Conservation (phyloP, 192 early-diverging fungal genomes). For the Coemansia sp. region DNA sequence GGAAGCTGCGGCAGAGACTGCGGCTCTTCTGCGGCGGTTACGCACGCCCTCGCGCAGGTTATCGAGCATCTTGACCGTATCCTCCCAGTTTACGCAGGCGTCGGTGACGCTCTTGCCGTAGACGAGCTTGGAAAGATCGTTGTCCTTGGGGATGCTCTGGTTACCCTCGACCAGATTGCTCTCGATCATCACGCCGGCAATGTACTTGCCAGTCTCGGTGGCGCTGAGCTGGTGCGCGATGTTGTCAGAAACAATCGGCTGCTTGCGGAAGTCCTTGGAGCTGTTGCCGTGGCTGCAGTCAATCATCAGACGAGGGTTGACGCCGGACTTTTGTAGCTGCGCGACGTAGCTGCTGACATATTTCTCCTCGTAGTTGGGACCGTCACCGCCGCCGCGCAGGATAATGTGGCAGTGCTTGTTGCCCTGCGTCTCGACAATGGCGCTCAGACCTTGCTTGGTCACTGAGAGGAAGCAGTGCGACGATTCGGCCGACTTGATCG, state of each 20-base stretch:
- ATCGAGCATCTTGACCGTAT: constrained; percentile 78
- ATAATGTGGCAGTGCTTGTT: constrained; percentile 94
- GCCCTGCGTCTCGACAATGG: constrained; percentile 84
- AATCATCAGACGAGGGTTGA: constrained; percentile 77
- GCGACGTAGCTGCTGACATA: constrained; percentile 62
- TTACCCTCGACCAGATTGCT: constrained; percentile 86
- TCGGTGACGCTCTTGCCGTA: constrained; percentile 93
- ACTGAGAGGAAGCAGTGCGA: constrained; percentile 81
- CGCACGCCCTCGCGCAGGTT: constrained; percentile 72
- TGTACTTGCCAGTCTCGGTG: constrained; percentile 68
- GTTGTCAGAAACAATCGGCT: constrained; percentile 77
- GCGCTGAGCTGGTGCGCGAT: constrained; percentile 65
- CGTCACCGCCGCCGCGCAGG: constrained; percentile 81
- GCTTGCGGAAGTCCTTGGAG: constrained; percentile 81
- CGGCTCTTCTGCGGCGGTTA: constrained; percentile 59
- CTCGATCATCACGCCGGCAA: constrained; percentile 97
- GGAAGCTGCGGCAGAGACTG: constrained; percentile 11
- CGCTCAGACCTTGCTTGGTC: constrained; percentile 81
- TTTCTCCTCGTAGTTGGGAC: constrained; percentile 87
- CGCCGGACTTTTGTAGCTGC: constrained; percentile 62
- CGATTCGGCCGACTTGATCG: constrained; percentile 81
- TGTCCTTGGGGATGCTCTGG: constrained; percentile 75
- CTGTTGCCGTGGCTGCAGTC: constrained; percentile 97
- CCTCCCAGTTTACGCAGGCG: constrained; percentile 91
- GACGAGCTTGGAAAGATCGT: constrained; percentile 66